Conservation (phyloP, 75 land plant species). For the Chamaecyparis obtusa region DNA sequence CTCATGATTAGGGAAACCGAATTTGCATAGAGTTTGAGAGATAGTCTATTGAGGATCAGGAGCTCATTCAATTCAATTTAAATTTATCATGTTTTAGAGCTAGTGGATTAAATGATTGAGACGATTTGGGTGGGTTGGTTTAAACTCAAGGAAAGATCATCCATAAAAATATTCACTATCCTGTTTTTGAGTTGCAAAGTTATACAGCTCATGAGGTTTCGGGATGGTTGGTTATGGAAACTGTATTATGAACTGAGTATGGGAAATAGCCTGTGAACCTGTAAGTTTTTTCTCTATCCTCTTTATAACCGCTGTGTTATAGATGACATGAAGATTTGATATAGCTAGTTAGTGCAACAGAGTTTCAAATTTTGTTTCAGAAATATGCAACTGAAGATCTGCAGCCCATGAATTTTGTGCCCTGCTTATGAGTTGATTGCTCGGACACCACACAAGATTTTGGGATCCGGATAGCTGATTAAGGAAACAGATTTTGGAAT, state of each 20-base stretch:
- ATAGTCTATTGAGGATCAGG: neutral
- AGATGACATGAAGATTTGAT: neutral
- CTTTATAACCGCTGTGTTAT: too few species aligned
- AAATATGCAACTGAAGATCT: neutral
- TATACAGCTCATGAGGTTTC: neutral
- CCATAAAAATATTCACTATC: neutral
- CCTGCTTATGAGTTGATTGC: too few species aligned
- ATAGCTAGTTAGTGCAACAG: neutral
- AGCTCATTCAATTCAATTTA: neutral
- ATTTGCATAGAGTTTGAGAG: neutral
- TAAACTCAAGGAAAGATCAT: too few species aligned
- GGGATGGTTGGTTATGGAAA: neutral
- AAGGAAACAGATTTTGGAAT: neutral
- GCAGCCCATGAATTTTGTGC: neutral
- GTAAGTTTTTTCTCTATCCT: too few species aligned
- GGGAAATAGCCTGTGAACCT: neutral
- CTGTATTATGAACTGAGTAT: neutral
- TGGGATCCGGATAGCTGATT: neutral
- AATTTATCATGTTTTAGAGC: too few species aligned
- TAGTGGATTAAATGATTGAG: too few species aligned
- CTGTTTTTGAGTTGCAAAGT: neutral
- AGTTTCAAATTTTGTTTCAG: neutral
- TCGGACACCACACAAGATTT: neutral
- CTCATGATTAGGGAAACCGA: neutral
- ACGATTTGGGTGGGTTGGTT: too few species aligned